Conservation (phyloP, 805 yeast species). For the Wickerhamiella siamensis region DNA sequence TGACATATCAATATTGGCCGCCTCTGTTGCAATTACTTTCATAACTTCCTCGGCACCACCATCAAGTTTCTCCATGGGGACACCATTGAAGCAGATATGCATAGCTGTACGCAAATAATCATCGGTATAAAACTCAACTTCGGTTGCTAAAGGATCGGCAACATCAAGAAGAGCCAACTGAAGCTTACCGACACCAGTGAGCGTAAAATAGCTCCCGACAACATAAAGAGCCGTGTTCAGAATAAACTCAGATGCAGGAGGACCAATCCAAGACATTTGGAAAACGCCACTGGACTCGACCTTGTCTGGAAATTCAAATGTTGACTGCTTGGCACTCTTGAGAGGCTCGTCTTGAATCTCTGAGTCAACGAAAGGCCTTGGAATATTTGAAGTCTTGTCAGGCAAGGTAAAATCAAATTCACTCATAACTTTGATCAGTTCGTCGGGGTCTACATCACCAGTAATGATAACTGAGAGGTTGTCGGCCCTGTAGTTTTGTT, state of each 20-base stretch:
- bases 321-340: slow-evolving; percentile 30
- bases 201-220: slow-evolving; percentile 59
- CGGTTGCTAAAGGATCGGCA: slow-evolving; percentile 59
- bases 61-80: slow-evolving; percentile 51
- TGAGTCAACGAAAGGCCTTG: slow-evolving; percentile 70
- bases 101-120: slow-evolving; percentile 54
- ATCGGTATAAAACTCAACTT: slow-evolving; percentile 54
- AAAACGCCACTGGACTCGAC: slow-evolving; percentile 78
- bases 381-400: slow-evolving; percentile 19
- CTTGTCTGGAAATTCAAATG: slow-evolving; percentile 71
- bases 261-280: slow-evolving; percentile 69
- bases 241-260: slow-evolving; percentile 37
- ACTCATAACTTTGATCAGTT: slow-evolving; percentile 44
- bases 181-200: slow-evolving; percentile 62
- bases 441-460: slow-evolving; percentile 73
- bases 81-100: slow-evolving; percentile 45
- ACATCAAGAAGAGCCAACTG: slow-evolving; percentile 62
- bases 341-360: slow-evolving; percentile 28
- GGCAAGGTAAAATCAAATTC: slow-evolving; percentile 48
- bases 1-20: slow-evolving; percentile 41
- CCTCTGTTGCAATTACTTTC: slow-evolving; percentile 32
- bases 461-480: slow-evolving; percentile 70
- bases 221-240: slow-evolving; percentile 56
- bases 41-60: slow-evolving; percentile 40
- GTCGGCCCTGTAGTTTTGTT: slow-evolving; percentile 58